Percentiles rank a stretch among this genome's conserved stretches.
phyloP scores from a whole-genome alignment of 176 grass and related monocot species.

The Hyparrhenia diplandra region DNA sequence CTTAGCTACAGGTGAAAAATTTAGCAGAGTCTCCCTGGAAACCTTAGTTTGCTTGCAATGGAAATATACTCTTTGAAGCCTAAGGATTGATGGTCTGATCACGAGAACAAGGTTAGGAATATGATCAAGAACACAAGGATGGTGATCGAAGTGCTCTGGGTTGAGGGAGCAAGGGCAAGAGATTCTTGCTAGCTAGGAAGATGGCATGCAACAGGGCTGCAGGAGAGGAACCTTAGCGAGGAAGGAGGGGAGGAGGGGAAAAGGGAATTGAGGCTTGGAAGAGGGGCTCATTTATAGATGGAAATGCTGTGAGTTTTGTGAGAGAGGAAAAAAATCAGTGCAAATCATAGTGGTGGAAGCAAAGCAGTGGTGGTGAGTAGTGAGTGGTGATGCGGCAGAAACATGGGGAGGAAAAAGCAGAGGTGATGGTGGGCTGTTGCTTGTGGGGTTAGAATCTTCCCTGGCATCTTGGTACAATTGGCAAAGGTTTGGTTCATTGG shows the following conservation, averaged over 20 bases:
- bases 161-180: background rate
- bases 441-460: conserved; percentile 18
- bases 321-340: background rate
- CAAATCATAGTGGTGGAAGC: background rate
- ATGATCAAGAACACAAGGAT: background rate
- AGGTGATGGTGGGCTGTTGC: conserved; percentile 4
- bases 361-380: background rate
- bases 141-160: background rate
- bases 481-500: background rate
- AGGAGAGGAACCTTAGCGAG: conserved; percentile 12
- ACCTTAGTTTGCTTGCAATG: background rate
- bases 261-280: conserved; percentile 61
- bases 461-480: conserved; percentile 13
- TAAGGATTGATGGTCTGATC: background rate
- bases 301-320: background rate
- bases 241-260: conserved; percentile 37
- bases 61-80: background rate
- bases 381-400: conserved; percentile 4
- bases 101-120: background rate
- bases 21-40: conserved; percentile 2
- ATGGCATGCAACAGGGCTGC: background rate
- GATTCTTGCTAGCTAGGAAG: background rate
- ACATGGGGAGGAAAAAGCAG: conserved; percentile 25
- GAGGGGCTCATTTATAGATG: conserved; percentile 66
- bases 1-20: background rate